These are phyloP conservation scores for Pseudonitzschia multiseries DNA, from an alignment of 108 stramenopile species.

Conservation along the genomic window DNA sequence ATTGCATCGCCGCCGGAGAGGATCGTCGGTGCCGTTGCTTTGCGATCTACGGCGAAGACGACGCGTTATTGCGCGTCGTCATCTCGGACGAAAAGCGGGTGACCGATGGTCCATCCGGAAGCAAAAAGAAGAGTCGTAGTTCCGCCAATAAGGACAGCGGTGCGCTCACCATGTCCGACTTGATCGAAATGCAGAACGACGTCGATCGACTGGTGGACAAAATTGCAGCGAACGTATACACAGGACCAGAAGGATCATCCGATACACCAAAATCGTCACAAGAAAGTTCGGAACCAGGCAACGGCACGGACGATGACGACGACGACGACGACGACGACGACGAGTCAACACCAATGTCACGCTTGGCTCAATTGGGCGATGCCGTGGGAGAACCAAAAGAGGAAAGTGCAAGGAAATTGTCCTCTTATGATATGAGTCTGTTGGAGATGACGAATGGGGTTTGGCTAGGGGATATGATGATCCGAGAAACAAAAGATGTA, in stretches of 20 bases:
- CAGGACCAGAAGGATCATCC: conserved; percentile 3
- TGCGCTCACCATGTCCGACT: conserved; percentile 33
- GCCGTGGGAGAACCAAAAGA: conserved; percentile 21
- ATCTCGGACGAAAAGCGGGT: conserved; percentile 40
- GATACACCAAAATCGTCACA: not conserved
- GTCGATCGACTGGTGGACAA: conserved; percentile 50
- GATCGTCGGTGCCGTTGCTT: conserved; percentile 59
- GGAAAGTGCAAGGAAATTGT: conserved; percentile 26
- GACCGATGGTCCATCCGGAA: not conserved
- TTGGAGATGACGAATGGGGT: conserved; percentile 66
- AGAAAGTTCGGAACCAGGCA: not conserved
- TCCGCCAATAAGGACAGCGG: conserved; percentile 1
- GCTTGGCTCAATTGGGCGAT: conserved; percentile 33
- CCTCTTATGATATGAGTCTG: conserved; percentile 47
- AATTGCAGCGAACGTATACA: conserved; percentile 30
- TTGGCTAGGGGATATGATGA: conserved; percentile 73
- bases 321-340: conserved; percentile 10
- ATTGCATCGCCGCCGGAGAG: conserved; percentile 67
- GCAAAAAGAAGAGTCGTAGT: not conserved
- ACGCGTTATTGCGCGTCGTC: conserved; percentile 44
- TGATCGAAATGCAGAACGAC: conserved; percentile 50
- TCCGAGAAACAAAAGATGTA: conserved; percentile 56
- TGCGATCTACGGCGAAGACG: conserved; percentile 53
- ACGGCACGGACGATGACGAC: conserved; percentile 1
- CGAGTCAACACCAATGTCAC: not conserved